Evolutionary conservation across 2,329 filamentous ascomycete species (phyloP).

Genomic region (Aspergillus aculeatus): DNA sequence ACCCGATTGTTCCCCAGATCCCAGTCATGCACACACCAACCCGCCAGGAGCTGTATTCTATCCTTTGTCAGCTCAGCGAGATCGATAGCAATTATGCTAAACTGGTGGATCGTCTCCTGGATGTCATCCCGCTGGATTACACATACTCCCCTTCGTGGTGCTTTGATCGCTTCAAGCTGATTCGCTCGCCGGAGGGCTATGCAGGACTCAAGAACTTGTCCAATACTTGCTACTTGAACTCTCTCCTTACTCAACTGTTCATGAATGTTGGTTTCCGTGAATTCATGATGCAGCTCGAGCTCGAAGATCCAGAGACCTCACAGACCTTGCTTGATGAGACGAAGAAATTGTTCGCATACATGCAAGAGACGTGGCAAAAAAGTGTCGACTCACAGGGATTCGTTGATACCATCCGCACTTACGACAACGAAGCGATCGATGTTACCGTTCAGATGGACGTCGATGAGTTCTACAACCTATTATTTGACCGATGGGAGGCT

Average conservation of each 20-base stretch:
- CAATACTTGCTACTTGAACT: slow-evolving; percentile 97
- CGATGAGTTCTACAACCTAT: slow-evolving; percentile 92
- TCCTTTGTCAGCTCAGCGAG: slow-evolving; percentile 58
- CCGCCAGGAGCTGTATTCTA: slow-evolving; percentile 59
- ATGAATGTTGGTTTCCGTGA: slow-evolving; percentile 88
- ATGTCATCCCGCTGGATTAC: slow-evolving; percentile 57
- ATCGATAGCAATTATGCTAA: slow-evolving; percentile 49
- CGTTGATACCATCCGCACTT: slow-evolving; percentile 74
- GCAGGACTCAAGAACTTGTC: slow-evolving; percentile 88
- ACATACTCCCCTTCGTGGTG: slow-evolving; percentile 60
- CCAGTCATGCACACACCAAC: slow-evolving; percentile 57
- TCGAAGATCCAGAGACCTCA: slow-evolving; percentile 54
- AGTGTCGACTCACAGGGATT: slow-evolving; percentile 71
- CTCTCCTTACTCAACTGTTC: slow-evolving; percentile 87
- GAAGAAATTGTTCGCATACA: slow-evolving; percentile 75
- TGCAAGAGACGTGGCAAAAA: slow-evolving; percentile 79
- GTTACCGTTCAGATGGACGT: slow-evolving; percentile 94
- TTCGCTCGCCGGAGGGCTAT: slow-evolving; percentile 78
- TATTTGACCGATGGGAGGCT: slow-evolving; percentile 87
- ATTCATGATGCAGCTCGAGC: slow-evolving; percentile 70
- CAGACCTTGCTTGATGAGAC: slow-evolving; percentile 74
- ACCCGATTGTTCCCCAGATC: slow-evolving; percentile 35
- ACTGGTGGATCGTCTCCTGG: slow-evolving; percentile 54
- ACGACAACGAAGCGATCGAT: slow-evolving; percentile 80
- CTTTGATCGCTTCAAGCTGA: slow-evolving; percentile 65